Percentiles rank a stretch among this genome's conserved stretches.
Conservation (phyloP, 1,284 basidiomycete species). For the Ganoderma resinaceum region DNA sequence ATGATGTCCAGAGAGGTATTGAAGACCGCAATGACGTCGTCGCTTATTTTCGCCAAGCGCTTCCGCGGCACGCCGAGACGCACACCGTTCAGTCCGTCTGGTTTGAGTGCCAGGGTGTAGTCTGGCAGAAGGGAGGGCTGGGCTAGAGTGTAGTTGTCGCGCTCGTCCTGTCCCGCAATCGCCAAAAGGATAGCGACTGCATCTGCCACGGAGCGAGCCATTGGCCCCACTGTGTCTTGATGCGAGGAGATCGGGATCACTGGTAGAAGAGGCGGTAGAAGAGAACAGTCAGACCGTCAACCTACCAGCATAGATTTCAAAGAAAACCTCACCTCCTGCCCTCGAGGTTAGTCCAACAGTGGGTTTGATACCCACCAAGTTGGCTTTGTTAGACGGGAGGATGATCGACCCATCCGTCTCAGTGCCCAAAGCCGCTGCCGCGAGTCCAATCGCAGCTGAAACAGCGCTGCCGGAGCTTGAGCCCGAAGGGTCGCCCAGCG, state of each 20-base stretch:
- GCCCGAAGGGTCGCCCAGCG: constrained; percentile 65
- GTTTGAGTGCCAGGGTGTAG: constrained; percentile 46
- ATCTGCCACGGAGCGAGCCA: constrained; percentile 55
- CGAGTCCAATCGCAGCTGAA: constrained; percentile 65
- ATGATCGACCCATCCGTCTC: constrained; percentile 73
- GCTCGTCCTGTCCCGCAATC: constrained; percentile 53
- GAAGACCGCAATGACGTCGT: constrained; percentile 42
- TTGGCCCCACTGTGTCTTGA: constrained; percentile 59
- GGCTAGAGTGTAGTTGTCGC: constrained; percentile 51
- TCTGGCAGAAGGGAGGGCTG: constrained; percentile 49
- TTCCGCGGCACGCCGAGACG: constrained; percentile 52
- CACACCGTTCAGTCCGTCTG: constrained; percentile 44
- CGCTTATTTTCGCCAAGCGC: constrained; percentile 34
- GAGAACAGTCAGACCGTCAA: not conserved
- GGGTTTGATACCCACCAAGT: constrained; percentile 58
- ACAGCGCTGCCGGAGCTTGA: constrained; percentile 71
- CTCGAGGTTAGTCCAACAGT: constrained; percentile 58
- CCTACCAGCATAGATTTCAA: too few species aligned
- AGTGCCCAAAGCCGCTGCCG: constrained; percentile 62
- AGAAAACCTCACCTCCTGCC: constrained; percentile 47
- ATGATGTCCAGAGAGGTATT: constrained; percentile 47
- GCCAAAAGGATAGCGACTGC: constrained; percentile 50
- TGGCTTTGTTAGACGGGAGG: constrained; percentile 48
- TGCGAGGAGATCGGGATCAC: constrained; percentile 58
- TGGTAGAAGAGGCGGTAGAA: constrained; percentile 34